Percentiles rank a stretch among this genome's conserved stretches.
Evolutionary conservation across 2,329 filamentous ascomycete species (phyloP).

Genomic region (Paramyrothecium sp.): DNA sequence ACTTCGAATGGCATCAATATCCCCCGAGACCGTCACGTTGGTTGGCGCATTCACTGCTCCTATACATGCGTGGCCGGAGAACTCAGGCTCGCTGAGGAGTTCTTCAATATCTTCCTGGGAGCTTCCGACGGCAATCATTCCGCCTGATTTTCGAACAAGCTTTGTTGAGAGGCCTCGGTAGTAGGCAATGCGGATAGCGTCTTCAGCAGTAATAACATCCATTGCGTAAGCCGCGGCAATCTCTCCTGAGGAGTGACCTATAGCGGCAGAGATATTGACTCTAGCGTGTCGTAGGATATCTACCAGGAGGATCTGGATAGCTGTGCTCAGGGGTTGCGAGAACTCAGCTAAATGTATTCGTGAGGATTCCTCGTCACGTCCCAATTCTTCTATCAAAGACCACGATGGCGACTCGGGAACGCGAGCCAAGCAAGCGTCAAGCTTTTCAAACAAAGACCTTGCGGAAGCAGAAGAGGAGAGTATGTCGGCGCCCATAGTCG

Average conservation of each 20-base stretch:
- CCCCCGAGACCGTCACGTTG: slow-evolving; percentile 11
- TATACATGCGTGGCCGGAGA: slow-evolving; percentile 1
- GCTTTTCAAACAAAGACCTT: slow-evolving; percentile 11
- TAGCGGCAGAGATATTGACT: slow-evolving; percentile 32
- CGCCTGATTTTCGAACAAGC: slow-evolving; percentile 11
- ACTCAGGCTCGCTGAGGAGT: too few relatives aligned
- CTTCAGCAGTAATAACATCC: slow-evolving; percentile 30
- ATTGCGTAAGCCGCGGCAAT: slow-evolving; percentile 50
- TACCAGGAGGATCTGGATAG: slow-evolving; percentile 24
- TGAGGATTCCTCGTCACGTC: slow-evolving; percentile 7
- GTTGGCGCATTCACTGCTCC: slow-evolving; percentile 13
- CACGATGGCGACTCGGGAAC: slow-evolving; percentile 21
- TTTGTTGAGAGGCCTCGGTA: slow-evolving; percentile 4
- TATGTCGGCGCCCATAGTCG: slow-evolving; percentile 26
- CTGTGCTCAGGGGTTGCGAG: slow-evolving; percentile 30
- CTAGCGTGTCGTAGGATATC: slow-evolving; percentile 25
- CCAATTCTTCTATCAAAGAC: slow-evolving; percentile 20
- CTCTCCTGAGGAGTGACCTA: slow-evolving; percentile 50
- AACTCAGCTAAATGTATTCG: slow-evolving; percentile 21
- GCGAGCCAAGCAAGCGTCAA: slow-evolving; percentile 18
- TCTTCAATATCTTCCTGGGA: too few relatives aligned
- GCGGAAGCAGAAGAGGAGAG: slow-evolving; percentile 7
- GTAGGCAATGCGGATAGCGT: slow-evolving; percentile 23
- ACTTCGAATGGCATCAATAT: slow-evolving; percentile 3
- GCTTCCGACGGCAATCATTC: slow-evolving; percentile 31